phyloP scores from a whole-genome alignment of 495 filamentous ascomycete species.

The Aspergillus sparsus region DNA sequence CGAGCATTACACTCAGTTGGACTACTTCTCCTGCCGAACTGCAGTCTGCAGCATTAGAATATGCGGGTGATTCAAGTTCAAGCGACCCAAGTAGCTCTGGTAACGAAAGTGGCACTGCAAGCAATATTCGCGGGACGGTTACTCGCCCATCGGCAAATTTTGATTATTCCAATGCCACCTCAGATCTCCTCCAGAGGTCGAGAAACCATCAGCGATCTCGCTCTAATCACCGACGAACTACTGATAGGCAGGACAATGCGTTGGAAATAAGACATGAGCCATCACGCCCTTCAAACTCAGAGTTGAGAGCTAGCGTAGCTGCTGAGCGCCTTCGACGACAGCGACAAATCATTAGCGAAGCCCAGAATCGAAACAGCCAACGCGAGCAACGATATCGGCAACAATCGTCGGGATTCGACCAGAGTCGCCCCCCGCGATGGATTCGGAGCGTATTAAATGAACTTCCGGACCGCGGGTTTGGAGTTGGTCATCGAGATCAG shows the following conservation, averaged over 20 bases:
- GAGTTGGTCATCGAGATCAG: slow-evolving; percentile 36
- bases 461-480: slow-evolving; percentile 39
- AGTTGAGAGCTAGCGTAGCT: slow-evolving; percentile 43
- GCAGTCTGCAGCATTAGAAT: slow-evolving; percentile 28
- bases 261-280: slow-evolving; percentile 35
- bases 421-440: slow-evolving; percentile 46
- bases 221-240: slow-evolving; percentile 33
- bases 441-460: slow-evolving; percentile 46
- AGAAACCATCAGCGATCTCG: slow-evolving; percentile 36
- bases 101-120: slow-evolving; percentile 21
- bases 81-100: slow-evolving; percentile 24
- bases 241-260: slow-evolving; percentile 30
- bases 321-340: slow-evolving; percentile 47
- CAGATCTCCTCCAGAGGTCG: slow-evolving; percentile 27
- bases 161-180: slow-evolving; percentile 23
- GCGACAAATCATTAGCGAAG: slow-evolving; percentile 42
- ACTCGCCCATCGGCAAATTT: slow-evolving; percentile 28
- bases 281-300: slow-evolving; percentile 34
- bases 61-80: slow-evolving; percentile 22
- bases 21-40: slow-evolving; percentile 42
- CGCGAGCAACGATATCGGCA: slow-evolving; percentile 39
- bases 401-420: slow-evolving; percentile 36
- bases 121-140: slow-evolving; percentile 19
- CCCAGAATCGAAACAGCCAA: slow-evolving; percentile 36
- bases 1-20: slow-evolving; percentile 40